phyloP scores from a whole-genome alignment of 2,329 filamentous ascomycete species.

The Rugonectria rugulosa region DNA sequence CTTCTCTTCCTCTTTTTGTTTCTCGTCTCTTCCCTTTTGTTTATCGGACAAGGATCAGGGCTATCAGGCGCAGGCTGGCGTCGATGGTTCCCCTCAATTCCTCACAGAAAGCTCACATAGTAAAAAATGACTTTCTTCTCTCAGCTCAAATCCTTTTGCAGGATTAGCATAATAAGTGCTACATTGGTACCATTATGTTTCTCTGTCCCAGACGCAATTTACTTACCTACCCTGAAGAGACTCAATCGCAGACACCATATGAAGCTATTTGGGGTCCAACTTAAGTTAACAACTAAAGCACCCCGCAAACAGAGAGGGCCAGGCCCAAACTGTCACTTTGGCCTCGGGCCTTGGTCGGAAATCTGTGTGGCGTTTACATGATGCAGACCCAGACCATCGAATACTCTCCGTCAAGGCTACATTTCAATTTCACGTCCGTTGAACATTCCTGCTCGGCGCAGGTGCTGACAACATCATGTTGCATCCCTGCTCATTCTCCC shows the following conservation, averaged over 20 bases:
- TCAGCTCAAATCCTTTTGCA: not conserved
- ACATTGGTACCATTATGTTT: no score
- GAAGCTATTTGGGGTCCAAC: no score
- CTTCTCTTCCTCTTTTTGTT: not conserved
- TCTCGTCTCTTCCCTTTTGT: not conserved
- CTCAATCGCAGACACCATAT: not conserved
- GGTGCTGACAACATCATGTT: no score
- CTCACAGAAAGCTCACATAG: not conserved
- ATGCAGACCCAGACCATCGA: not conserved
- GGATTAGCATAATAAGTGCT: no score
- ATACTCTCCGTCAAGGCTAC: slow-evolving; percentile 8
- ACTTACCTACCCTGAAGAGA: no score
- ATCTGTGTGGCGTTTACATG: slow-evolving; percentile 5
- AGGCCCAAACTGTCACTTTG: slow-evolving; percentile 2
- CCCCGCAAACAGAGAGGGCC: not conserved
- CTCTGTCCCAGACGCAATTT: no score
- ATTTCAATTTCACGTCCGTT: not conserved
- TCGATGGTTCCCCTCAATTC: no score
- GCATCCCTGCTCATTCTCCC: not conserved
- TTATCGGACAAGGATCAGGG: not conserved
- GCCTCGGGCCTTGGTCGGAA: not conserved
- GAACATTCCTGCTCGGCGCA: slow-evolving; percentile 3
- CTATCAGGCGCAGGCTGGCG: no score
- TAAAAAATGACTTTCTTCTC: not conserved
- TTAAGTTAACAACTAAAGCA: slow-evolving; percentile 6